Evolutionary conservation across 306 rosid genomes (phyloP).

Genomic region (Lagenaria siceraria): DNA sequence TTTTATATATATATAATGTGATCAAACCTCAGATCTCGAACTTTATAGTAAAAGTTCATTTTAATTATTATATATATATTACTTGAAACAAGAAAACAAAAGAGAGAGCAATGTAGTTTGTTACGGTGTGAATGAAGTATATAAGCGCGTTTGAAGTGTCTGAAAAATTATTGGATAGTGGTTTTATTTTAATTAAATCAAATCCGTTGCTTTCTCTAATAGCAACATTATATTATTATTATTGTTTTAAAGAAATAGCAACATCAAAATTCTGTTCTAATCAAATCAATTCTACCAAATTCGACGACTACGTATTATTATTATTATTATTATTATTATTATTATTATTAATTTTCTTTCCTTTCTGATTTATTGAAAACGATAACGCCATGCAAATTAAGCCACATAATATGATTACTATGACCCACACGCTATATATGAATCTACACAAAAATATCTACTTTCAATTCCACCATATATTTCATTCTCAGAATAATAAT

Average conservation of each 20-base stretch:
- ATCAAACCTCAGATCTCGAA: rapidly evolving
- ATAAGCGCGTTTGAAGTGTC: background rate
- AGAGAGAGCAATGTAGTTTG: background rate
- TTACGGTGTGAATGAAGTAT: background rate
- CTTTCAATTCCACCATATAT: background rate
- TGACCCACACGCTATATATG: background rate
- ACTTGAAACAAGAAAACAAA: too few species aligned
- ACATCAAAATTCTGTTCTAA: background rate
- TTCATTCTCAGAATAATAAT: too few species aligned
- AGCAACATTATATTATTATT: too few species aligned
- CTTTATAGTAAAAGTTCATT: too few species aligned
- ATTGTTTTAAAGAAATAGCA: too few species aligned
- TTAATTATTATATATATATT: too few species aligned
- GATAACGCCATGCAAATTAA: background rate
- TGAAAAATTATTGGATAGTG: background rate
- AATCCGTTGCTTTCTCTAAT: too few species aligned
- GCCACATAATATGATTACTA: background rate
- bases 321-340: background rate
- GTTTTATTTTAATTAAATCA: too few species aligned
- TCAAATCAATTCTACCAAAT: background rate
- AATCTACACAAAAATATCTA: background rate
- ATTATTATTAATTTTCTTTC: background rate
- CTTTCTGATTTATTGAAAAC: background rate
- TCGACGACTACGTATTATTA: background rate
- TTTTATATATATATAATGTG: too few species aligned